phyloP scores from a whole-genome alignment of 176 grass and related monocot species.

The Zea mays region DNA sequence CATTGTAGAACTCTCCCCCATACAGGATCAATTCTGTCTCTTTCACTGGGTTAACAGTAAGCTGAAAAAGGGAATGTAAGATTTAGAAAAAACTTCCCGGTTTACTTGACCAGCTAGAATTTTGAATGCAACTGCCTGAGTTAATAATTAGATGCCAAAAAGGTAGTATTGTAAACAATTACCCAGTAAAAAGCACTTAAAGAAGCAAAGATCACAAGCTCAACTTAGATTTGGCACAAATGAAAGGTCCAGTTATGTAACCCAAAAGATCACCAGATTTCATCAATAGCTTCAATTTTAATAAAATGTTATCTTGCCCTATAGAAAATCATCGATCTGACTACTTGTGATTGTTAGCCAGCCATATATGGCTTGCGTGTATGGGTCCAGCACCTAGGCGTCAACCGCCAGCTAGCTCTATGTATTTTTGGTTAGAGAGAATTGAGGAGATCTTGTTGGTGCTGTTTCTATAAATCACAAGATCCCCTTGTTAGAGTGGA shows the following conservation, averaged over 20 bases:
- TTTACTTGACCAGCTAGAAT: background rate
- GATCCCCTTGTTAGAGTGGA: no score
- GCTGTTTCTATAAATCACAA: no score
- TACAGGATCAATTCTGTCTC: slow-evolving; percentile 87
- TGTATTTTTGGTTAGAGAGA: no score
- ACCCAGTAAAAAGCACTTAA: background rate
- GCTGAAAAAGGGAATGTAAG: slow-evolving; percentile 47
- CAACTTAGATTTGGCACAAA: background rate
- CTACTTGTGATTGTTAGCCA: background rate
- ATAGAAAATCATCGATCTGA: background rate
- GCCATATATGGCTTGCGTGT: no score
- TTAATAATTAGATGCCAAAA: background rate
- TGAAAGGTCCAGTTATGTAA: slow-evolving; percentile 12
- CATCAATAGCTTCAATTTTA: background rate
- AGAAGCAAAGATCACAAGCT: background rate
- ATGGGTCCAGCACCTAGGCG: no score
- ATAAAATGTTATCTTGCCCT: background rate
- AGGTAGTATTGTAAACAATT: background rate
- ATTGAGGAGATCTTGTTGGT: no score
- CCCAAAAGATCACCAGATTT: background rate
- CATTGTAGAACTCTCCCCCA: slow-evolving; percentile 97
- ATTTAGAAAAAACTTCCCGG: background rate
- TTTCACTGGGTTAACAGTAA: slow-evolving; percentile 79
- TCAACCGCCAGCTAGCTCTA: no score
- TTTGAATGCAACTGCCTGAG: background rate